phyloP scores from a whole-genome alignment of 2,329 filamentous ascomycete genomes.

The Colletotrichum lentis region DNA sequence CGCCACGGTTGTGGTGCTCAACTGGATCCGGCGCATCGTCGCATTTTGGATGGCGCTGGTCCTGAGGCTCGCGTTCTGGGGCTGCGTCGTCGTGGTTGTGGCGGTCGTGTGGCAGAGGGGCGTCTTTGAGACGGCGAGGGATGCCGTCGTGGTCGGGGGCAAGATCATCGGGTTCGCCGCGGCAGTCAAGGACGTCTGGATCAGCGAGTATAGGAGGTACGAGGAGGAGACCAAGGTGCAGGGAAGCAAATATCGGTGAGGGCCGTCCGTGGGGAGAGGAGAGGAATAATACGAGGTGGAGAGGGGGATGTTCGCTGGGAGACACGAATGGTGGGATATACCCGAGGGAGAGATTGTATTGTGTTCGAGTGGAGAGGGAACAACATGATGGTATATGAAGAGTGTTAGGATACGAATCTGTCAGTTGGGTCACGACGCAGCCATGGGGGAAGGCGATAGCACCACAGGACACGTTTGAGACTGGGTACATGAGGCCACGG shows the following conservation, averaged over 20 bases:
- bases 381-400: neutral
- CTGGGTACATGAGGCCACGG: neutral
- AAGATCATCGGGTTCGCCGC: conserved; percentile 57
- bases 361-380: neutral
- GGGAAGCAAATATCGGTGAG: conserved; percentile 34
- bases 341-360: conserved; percentile 2
- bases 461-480: neutral
- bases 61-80: conserved; percentile 71
- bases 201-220: conserved; percentile 65
- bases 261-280: conserved; percentile 1
- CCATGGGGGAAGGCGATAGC: neutral
- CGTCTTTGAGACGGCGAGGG: conserved; percentile 68
- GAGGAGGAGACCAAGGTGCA: conserved; percentile 55
- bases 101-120: conserved; percentile 72
- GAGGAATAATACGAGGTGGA: neutral
- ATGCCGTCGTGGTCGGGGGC: conserved; percentile 57
- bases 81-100: conserved; percentile 60
- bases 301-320: neutral
- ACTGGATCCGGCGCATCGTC: conserved; percentile 75
- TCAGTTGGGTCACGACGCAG: neutral
- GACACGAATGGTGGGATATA: conserved; percentile 16
- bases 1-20: conserved; percentile 70
- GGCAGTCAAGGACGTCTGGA: conserved; percentile 63
- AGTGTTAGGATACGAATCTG: neutral
- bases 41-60: conserved; percentile 79